phyloP scores from a whole-genome alignment of 2,329 filamentous ascomycete species.

The Cytospora leucostoma region DNA sequence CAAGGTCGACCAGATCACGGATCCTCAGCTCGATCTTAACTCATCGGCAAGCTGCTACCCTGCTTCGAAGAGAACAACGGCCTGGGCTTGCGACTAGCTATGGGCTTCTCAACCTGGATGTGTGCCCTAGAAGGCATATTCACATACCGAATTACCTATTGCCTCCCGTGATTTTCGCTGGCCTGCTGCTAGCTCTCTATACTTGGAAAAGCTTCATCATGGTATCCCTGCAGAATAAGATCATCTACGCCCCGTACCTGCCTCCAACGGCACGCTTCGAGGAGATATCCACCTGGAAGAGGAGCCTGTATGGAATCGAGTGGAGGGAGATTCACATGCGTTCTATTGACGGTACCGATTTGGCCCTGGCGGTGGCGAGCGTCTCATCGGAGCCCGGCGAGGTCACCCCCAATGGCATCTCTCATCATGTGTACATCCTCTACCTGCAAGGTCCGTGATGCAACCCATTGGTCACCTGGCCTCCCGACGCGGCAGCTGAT shows the following conservation, averaged over 20 bases:
- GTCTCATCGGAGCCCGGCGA: constrained; percentile 33
- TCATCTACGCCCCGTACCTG: constrained; percentile 78
- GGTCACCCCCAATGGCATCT: background rate
- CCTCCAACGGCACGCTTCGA: constrained; percentile 71
- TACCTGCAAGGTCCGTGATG: constrained; percentile 54
- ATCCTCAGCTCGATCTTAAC: constrained; percentile 16
- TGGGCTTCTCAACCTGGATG: background rate
- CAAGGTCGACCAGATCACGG: background rate
- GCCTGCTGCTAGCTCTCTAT: constrained; percentile 66
- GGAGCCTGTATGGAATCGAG: constrained; percentile 59
- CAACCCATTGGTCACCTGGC: too few species aligned
- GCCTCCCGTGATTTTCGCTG: constrained; percentile 66
- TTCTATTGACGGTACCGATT: constrained; percentile 64
- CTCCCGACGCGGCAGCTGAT: background rate
- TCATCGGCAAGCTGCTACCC: constrained; percentile 25
- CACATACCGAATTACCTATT: constrained; percentile 51
- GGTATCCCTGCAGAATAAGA: constrained; percentile 76
- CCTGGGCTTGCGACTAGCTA: background rate
- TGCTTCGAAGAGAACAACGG: background rate
- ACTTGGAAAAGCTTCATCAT: constrained; percentile 71
- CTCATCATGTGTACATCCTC: constrained; percentile 51
- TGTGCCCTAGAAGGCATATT: constrained; percentile 34
- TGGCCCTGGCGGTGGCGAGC: constrained; percentile 60
- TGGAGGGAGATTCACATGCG: constrained; percentile 67
- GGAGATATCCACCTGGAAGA: constrained; percentile 63